Evolutionary conservation across 805 yeast species (phyloP), one percentile per base, ranked within the genome.

Genomic region (Ogataea kodamae): DNA sequence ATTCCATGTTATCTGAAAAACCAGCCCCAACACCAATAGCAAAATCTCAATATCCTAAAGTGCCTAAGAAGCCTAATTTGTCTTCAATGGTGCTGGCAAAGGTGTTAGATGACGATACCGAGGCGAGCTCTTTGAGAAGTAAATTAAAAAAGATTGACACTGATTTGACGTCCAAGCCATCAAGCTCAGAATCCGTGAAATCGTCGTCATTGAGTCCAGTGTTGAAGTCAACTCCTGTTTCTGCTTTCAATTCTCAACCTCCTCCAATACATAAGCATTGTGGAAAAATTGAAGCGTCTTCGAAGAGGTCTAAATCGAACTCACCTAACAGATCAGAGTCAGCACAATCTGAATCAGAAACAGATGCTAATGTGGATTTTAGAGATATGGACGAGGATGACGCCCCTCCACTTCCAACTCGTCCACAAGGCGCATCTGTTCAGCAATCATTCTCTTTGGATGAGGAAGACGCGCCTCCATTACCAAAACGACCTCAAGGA

Each of bases 21-120:
- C 61, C 64, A n/a, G 57, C 57, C 6, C 44, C 55, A 16, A 57
- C 55, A 20, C 62, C 62, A 8, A 59, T 53, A n/a, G n/a, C n/a
- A n/a, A n/a, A n/a, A n/a, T n/a, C n/a, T n/a, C n/a, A n/a, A n/a
- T n/a, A n/a, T 22, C 61, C 65, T n/a, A 57, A 50, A 39, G 33
- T 52, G 7, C 51, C 58, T 5, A 54, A 53, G 35, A 55, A 55
- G 31, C 59, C 59, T 12, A 25, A 32, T 6, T 30, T 47, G 18
- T 22, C 37, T 11, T 33, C 11, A 14, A n/a, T 30, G 9, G 13
- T 14, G 16, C 12, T 20, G 6, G 9, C 11, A 9, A 19, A 22
- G 13, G 13, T 20, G 15, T 21, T 13, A 3, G 27, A 35, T 9
- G 20, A 16, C 5, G 38, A 25, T 2, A 22, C 25, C 22, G 31